These are phyloP conservation scores for Pseudocercospora fuligena DNA, from an alignment of 2,329 filamentous ascomycete genomes.

Conservation along the genomic window DNA sequence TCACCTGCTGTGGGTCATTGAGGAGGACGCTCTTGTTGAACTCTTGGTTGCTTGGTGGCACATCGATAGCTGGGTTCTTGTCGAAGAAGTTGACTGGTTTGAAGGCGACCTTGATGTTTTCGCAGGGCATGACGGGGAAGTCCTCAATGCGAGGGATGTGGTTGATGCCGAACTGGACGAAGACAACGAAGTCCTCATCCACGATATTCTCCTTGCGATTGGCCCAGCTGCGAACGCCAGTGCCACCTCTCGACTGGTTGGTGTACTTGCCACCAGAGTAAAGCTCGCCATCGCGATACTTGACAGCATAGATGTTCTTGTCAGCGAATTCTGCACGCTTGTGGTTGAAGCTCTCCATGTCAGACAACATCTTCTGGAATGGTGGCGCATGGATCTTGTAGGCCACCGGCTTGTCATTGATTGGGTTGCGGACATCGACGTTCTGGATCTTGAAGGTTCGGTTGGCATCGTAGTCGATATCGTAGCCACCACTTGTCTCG, in stretches of 20 bases:
- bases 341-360: conserved; percentile 50
- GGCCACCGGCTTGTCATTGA: conserved; percentile 53
- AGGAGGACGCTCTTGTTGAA: conserved; percentile 50
- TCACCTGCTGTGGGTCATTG: conserved; percentile 1
- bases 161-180: conserved; percentile 63
- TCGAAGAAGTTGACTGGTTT: conserved; percentile 60
- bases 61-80: conserved; percentile 59
- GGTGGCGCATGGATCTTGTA: conserved; percentile 56
- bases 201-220: conserved; percentile 55
- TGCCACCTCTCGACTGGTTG: conserved; percentile 51
- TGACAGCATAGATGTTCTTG: conserved; percentile 60
- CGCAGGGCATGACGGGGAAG: conserved; percentile 57
- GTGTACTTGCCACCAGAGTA: conserved; percentile 57
- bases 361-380: conserved; percentile 56
- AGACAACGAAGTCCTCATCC: conserved; percentile 62
- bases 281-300: conserved; percentile 57
- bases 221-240: conserved; percentile 54
- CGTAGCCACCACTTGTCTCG: conserved; percentile 30
- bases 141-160: conserved; percentile 61
- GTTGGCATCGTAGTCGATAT: conserved; percentile 55
- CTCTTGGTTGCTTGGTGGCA: conserved; percentile 50
- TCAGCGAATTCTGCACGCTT: conserved; percentile 56
- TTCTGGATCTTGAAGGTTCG: conserved; percentile 61
- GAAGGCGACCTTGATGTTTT: conserved; percentile 54
- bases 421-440: conserved; percentile 50